phyloP scores from a whole-genome alignment of 1,284 basidiomycete genomes.

The Coniophora puteana region DNA sequence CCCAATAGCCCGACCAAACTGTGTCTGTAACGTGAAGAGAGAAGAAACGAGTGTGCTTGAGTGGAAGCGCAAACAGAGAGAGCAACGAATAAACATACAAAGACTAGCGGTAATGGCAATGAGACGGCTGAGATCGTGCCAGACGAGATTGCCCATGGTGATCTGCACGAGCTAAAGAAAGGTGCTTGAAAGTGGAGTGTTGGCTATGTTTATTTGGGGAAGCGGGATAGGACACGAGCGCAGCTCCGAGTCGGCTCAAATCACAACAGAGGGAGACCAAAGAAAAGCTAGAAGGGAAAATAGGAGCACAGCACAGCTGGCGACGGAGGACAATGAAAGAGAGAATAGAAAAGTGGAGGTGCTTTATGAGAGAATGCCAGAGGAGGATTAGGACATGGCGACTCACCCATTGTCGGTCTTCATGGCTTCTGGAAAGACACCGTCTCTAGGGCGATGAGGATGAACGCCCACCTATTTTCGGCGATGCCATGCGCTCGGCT shows the following conservation, averaged over 20 bases:
- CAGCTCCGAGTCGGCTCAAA: conserved; percentile 8
- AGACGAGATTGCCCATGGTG: conserved; percentile 77
- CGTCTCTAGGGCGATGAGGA: no score
- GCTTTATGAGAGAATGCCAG: no score
- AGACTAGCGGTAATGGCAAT: conserved; percentile 68
- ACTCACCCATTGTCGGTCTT: no score
- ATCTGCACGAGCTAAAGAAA: conserved; percentile 13
- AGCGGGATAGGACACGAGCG: conserved; percentile 8
- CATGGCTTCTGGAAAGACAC: no score
- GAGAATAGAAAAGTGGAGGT: no score
- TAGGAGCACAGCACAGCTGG: conserved; percentile 9
- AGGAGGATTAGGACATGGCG: no score
- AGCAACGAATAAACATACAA: conserved; percentile 51
- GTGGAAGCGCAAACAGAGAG: neutral
- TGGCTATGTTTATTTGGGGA: neutral
- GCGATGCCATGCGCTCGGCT: no score
- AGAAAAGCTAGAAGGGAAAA: conserved; percentile 6
- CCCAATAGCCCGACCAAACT: conserved; percentile 77
- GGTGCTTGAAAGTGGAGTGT: conserved; percentile 7
- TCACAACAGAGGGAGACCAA: neutral
- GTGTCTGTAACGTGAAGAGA: conserved; percentile 46
- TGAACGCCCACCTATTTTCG: no score
- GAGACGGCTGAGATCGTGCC: conserved; percentile 76
- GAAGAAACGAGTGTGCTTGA: no score
- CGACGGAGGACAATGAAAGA: conserved; percentile 1